These are phyloP conservation scores for Dendrocalamus sinicus DNA, from an alignment of 176 grass and related monocot species.

Conservation along the genomic window DNA sequence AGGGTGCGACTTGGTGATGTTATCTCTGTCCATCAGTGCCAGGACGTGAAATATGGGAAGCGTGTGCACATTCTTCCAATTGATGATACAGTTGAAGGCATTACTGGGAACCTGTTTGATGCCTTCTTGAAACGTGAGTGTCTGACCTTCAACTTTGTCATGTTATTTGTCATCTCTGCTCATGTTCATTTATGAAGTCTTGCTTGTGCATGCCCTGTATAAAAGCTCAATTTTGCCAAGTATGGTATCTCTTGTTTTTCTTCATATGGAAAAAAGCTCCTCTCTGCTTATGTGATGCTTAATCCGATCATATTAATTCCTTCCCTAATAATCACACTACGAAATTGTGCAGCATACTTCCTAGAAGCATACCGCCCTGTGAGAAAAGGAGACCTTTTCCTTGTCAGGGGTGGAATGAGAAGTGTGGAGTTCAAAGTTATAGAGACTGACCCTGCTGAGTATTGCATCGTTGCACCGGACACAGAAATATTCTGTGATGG, in stretches of 20 bases:
- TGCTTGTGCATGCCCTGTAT: background rate
- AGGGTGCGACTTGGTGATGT: constrained; percentile 76
- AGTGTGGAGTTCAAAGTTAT: constrained; percentile 88
- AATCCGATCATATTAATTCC: background rate
- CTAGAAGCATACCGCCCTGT: constrained; percentile 73
- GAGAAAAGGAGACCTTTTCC: constrained; percentile 85
- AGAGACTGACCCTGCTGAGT: constrained; percentile 73
- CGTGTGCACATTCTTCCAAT: constrained; percentile 79
- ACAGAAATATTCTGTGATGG: constrained; percentile 87
- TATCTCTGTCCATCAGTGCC: constrained; percentile 84
- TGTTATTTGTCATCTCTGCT: background rate
- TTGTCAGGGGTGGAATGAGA: constrained; percentile 82
- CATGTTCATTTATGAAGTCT: background rate
- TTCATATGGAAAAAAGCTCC: background rate
- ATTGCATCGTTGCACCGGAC: constrained; percentile 83
- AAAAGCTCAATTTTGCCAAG: background rate
- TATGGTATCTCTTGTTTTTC: background rate
- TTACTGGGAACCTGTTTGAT: constrained; percentile 72
- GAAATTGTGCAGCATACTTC: constrained; percentile 75
- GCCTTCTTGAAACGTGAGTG: constrained; percentile 76
- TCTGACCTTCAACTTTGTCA: background rate
- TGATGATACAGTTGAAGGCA: constrained; percentile 79
- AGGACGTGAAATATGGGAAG: constrained; percentile 81
- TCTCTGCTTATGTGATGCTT: background rate
- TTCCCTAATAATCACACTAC: constrained; percentile 1